Conservation (phyloP, 176 grass and related monocot genomes). For the Bolboschoenus planiculmis region DNA sequence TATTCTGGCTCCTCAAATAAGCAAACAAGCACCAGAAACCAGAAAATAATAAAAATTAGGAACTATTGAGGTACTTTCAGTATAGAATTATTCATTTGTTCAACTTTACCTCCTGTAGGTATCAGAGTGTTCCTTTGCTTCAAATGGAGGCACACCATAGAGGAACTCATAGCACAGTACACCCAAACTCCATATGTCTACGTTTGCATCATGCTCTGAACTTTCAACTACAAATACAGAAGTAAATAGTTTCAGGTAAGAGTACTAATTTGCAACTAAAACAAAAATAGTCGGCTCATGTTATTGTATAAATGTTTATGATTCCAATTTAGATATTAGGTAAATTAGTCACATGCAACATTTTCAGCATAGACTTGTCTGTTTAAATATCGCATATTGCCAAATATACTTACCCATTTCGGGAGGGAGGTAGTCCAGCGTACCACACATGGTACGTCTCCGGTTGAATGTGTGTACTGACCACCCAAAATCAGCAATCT, state of each 20-base stretch:
- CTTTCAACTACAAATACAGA: constrained; percentile 56
- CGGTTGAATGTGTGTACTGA: constrained; percentile 86
- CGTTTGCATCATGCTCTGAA: constrained; percentile 75
- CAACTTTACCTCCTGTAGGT: constrained; percentile 78
- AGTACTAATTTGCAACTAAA: not conserved
- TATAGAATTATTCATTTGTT: not conserved
- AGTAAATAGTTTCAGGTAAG: not conserved
- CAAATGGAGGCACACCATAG: constrained; percentile 82
- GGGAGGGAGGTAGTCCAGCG: constrained; percentile 87
- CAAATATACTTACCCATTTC: constrained; percentile 80
- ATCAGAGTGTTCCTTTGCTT: constrained; percentile 90
- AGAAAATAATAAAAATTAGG: not conserved
- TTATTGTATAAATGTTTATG: not conserved
- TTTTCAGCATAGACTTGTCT: not conserved
- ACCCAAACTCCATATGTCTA: constrained; percentile 96
- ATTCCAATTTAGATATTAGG: not conserved
- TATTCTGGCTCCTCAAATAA: not conserved
- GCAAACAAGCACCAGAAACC: not conserved
- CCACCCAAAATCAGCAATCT: constrained; percentile 99
- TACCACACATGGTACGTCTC: constrained; percentile 88
- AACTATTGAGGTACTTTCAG: not conserved
- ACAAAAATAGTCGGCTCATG: not conserved
- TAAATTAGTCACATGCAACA: not conserved
- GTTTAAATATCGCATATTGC: not conserved
- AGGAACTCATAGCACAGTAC: constrained; percentile 91